phyloP scores from a whole-genome alignment of 73 alveolate species.

The Paramecium biaurelia region DNA sequence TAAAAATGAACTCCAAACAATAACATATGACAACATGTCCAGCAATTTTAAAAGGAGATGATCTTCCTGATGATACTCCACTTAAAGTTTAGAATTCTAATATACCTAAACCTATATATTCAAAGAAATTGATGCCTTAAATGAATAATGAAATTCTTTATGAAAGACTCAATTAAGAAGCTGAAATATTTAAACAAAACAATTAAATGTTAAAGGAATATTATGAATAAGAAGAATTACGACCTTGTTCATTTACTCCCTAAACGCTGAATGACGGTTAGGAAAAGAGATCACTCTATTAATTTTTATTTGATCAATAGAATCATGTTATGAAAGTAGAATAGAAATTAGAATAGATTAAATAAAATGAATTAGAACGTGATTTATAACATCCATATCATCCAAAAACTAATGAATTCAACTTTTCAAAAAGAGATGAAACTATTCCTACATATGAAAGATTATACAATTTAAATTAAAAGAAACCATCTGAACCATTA shows the following conservation, averaged over 20 bases:
- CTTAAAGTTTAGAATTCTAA: not conserved
- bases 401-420: slow-evolving; percentile 42
- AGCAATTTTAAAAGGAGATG: slow-evolving; percentile 33
- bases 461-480: slow-evolving; percentile 16
- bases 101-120: not conserved
- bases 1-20: slow-evolving; percentile 34
- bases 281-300: slow-evolving; percentile 40
- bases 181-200: slow-evolving; percentile 44
- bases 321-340: slow-evolving; percentile 39
- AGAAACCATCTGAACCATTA: not conserved
- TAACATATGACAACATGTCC: slow-evolving; percentile 32
- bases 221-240: slow-evolving; percentile 26
- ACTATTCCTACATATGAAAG: slow-evolving; percentile 58
- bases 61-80: not conserved
- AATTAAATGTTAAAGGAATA: not conserved
- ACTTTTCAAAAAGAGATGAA: slow-evolving; percentile 49
- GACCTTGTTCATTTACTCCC: slow-evolving; percentile 36
- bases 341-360: slow-evolving; percentile 41
- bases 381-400: slow-evolving; percentile 20
- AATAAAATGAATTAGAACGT: not conserved
- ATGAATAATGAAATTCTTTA: not conserved
- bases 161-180: slow-evolving; percentile 35
- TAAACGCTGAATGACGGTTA: slow-evolving; percentile 18
- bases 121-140: not conserved
- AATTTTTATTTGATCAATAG: slow-evolving; percentile 38